Percentiles rank a stretch among this genome's conserved stretches.
Evolutionary conservation across 2,329 filamentous ascomycete species (phyloP).

Genomic region (Colletotrichum zoysiae): DNA sequence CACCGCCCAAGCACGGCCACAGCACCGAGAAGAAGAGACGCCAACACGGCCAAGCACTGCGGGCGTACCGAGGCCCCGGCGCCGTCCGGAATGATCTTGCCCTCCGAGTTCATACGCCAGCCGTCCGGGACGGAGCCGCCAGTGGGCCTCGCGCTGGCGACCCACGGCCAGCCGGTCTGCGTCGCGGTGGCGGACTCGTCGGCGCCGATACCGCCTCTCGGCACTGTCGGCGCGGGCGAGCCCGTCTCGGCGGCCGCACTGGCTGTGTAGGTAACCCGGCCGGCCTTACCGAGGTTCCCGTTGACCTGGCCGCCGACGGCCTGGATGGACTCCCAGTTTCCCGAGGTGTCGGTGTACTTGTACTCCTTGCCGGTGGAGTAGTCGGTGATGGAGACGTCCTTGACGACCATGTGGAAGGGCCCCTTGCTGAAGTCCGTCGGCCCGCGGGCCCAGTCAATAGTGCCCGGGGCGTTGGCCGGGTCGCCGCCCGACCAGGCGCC

Average conservation of each 20-base stretch:
- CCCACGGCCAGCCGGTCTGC: conserved; percentile 78
- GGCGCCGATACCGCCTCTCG: conserved; percentile 75
- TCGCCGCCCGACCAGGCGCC: conserved; percentile 95
- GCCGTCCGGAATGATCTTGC: conserved; percentile 79
- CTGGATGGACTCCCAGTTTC: conserved; percentile 84
- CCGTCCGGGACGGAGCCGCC: conserved; percentile 76
- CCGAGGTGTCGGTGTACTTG: conserved; percentile 81
- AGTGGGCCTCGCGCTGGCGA: conserved; percentile 65
- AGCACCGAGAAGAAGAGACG: conserved; percentile 45
- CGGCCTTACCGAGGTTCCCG: conserved; percentile 70
- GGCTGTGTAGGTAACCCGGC: conserved; percentile 64
- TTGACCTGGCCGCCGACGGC: conserved; percentile 85
- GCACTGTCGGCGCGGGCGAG: conserved; percentile 73
- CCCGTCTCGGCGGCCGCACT: conserved; percentile 73
- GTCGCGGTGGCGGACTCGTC: conserved; percentile 66
- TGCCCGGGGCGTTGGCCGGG: conserved; percentile 80
- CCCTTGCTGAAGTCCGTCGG: conserved; percentile 85
- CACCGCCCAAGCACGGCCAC: conserved; percentile 39
- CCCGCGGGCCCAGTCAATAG: conserved; percentile 90
- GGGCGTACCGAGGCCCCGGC: conserved; percentile 62
- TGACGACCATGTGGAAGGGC: conserved; percentile 88
- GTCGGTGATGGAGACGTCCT: conserved; percentile 82
- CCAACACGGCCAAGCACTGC: conserved; percentile 45
- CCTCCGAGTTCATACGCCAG: conserved; percentile 83
- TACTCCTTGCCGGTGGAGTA: conserved; percentile 94